Percentiles rank a stretch among this genome's conserved stretches.
phyloP scores from a whole-genome alignment of 75 land plant genomes.

The Azolla pinnata region DNA sequence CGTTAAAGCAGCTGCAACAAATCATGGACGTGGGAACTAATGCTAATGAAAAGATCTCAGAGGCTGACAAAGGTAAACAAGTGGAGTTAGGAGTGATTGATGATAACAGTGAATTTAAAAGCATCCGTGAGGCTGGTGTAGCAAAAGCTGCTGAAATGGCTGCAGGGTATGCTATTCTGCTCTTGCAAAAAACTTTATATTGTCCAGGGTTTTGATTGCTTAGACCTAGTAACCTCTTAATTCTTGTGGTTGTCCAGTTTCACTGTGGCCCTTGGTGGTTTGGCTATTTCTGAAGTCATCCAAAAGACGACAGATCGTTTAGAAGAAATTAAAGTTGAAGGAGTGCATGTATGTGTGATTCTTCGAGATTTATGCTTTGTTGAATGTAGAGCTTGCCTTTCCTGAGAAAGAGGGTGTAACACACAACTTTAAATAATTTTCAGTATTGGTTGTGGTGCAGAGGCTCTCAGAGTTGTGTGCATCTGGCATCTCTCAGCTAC shows the following conservation, averaged over 20 bases:
- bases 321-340: slow-evolving; percentile 80
- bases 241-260: slow-evolving; percentile 61
- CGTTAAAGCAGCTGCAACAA: slow-evolving; percentile 65
- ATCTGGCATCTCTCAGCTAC: slow-evolving; percentile 68
- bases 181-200: no score
- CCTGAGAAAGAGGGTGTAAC: not conserved
- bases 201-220: no score
- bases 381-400: not conserved
- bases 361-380: not conserved
- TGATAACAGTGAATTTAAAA: slow-evolving; percentile 51
- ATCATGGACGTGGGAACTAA: slow-evolving; percentile 51
- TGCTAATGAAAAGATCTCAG: slow-evolving; percentile 30
- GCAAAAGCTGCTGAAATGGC: slow-evolving; percentile 98
- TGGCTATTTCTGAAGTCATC: slow-evolving; percentile 57
- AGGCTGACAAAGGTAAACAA: slow-evolving; percentile 75
- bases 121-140: slow-evolving; percentile 74
- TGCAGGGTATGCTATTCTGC: slow-evolving; percentile 72
- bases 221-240: no score
- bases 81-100: slow-evolving; percentile 39
- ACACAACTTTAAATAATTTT: no score
- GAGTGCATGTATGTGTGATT: slow-evolving; percentile 65
- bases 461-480: slow-evolving; percentile 91
- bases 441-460: slow-evolving; percentile 43
- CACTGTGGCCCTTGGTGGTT: slow-evolving; percentile 66
- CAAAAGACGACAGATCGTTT: slow-evolving; percentile 72